Evolutionary conservation across 371 early-diverging fungal species (phyloP).

Genomic region (Smittium culicis): DNA sequence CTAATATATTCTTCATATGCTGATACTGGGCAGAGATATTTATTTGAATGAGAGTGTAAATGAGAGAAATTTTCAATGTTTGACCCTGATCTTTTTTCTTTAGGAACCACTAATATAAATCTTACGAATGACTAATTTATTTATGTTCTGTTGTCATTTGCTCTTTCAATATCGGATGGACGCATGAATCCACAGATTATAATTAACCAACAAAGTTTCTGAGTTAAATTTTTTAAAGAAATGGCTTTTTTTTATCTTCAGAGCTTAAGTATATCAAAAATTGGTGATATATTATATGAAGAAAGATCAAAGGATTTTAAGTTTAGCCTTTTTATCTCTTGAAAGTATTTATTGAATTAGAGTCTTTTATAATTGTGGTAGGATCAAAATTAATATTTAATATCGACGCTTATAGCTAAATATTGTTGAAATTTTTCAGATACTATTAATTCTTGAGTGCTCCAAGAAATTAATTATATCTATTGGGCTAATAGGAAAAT

Average conservation of each 20-base stretch:
- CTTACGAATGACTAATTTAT: neutral
- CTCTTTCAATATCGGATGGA: neutral
- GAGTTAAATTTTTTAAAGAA: neutral
- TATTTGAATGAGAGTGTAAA: neutral
- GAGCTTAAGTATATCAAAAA: neutral
- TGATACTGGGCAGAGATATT: neutral
- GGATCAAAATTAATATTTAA: neutral
- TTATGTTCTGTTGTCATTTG: neutral
- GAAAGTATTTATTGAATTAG: neutral
- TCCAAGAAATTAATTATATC: neutral
- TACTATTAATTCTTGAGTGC: neutral
- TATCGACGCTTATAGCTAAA: neutral
- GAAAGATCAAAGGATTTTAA: no score
- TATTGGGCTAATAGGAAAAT: neutral
- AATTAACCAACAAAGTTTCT: neutral
- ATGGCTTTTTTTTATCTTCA: neutral
- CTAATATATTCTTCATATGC: neutral
- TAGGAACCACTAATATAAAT: neutral
- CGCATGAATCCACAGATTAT: constrained; percentile 1
- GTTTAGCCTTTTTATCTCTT: neutral
- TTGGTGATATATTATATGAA: no score
- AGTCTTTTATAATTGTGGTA: neutral
- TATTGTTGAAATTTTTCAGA: neutral
- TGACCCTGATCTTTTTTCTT: neutral
- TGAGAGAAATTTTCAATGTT: neutral